phyloP scores from a whole-genome alignment of 1,139 yeast genomes.

The Ogataea hybrid region DNA sequence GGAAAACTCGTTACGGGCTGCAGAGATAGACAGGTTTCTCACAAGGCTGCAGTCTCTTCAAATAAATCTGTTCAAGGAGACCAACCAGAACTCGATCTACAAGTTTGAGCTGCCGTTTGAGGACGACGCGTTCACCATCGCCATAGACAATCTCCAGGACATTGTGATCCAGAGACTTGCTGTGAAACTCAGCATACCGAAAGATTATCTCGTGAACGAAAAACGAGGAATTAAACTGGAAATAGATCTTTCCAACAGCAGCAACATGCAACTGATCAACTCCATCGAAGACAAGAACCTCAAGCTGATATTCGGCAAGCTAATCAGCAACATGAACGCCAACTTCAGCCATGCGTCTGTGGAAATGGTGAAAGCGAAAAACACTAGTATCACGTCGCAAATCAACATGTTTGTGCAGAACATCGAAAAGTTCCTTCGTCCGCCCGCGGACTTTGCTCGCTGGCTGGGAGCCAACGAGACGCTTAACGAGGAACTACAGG shows the following conservation, averaged over 20 bases:
- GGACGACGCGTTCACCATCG: conserved; percentile 28
- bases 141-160: conserved; percentile 28
- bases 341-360: conserved; percentile 28
- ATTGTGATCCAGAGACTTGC: conserved; percentile 25
- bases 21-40: conserved; percentile 24
- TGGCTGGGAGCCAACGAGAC: conserved; percentile 25
- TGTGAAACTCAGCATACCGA: conserved; percentile 30
- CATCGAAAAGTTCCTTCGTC: conserved; percentile 32
- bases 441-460: conserved; percentile 25
- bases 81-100: conserved; percentile 27
- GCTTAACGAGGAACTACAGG: conserved; percentile 12
- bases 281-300: conserved; percentile 28
- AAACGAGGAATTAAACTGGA: conserved; percentile 34
- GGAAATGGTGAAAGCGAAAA: conserved; percentile 18
- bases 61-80: conserved; percentile 25
- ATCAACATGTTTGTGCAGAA: conserved; percentile 30
- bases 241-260: conserved; percentile 30
- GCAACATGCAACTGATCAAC: conserved; percentile 25
- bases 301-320: conserved; percentile 30
- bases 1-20: background rate
- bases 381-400: conserved; percentile 26
- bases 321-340: conserved; percentile 28
- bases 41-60: conserved; percentile 18
- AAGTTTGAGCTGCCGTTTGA: conserved; percentile 25
- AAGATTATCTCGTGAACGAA: conserved; percentile 34